Conservation (phyloP, 192 early-diverging fungal species). For the Haplosporangium gracile region DNA sequence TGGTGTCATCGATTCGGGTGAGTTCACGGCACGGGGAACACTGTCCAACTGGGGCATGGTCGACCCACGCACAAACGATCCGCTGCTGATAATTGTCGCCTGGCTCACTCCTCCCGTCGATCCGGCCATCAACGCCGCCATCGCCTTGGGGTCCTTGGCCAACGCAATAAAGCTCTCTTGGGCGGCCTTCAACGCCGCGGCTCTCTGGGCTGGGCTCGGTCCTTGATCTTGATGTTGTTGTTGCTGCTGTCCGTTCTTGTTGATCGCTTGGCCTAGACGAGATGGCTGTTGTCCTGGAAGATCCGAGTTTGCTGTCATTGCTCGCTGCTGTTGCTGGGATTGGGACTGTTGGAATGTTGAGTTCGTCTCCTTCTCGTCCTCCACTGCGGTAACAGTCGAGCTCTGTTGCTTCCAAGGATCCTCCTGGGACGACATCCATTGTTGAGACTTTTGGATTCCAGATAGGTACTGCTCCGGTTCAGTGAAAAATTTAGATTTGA, state of each 20-base stretch:
- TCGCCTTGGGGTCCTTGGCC: constrained; percentile 35
- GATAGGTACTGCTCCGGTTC: constrained; percentile 28
- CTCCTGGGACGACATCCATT: constrained; percentile 26
- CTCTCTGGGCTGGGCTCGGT: constrained; percentile 44
- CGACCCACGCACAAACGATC: constrained; percentile 19
- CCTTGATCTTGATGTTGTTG: constrained; percentile 16
- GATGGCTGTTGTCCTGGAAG: constrained; percentile 23
- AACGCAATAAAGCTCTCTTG: constrained; percentile 35
- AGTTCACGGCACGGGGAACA: constrained; percentile 1
- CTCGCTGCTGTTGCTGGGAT: constrained; percentile 2
- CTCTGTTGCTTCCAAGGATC: constrained; percentile 31
- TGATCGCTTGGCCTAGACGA: constrained; percentile 22
- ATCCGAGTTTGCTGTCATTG: constrained; percentile 27
- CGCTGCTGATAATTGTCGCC: constrained; percentile 37
- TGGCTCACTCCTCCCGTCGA: not conserved
- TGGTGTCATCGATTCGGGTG: not conserved
- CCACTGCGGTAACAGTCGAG: not conserved
- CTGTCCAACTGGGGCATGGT: constrained; percentile 14
- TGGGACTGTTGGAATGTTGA: not conserved
- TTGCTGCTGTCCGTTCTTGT: not conserved
- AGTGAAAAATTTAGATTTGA: constrained; percentile 43
- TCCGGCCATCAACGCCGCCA: constrained; percentile 23
- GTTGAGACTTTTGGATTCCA: constrained; percentile 15
- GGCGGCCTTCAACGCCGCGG: constrained; percentile 34
- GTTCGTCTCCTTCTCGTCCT: not conserved